Evolutionary conservation across 164 flowering plant genomes (phyloP), one percentile per base, ranked within the genome.

Genomic region (Tetrastigma voinierianum): DNA sequence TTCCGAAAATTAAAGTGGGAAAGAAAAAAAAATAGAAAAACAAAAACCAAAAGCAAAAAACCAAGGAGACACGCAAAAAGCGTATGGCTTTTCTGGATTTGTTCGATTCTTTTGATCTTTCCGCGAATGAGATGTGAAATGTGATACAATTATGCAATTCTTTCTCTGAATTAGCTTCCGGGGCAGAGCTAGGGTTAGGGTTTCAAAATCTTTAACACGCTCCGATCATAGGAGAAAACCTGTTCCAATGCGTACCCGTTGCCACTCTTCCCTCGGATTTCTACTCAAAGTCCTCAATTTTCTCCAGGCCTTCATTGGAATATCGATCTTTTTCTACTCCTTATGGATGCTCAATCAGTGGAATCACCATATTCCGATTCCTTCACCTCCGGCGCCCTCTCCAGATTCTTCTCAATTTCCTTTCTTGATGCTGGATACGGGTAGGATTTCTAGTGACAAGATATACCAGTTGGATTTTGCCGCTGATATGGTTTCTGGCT

Each of bases 321-420:
- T 90, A 0, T 82, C 85, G 10, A 87, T 90, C 24, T 67, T 90
- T 11, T 9, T 89, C 14, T 89, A 89, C 75, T 90, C 92, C 15
- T 61, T 69, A 51, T 90, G 84, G 81, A 82, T 86, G 92, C 83
- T 90, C 58, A 74, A 79, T 67, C 90, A 82, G 19, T 90, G 90
- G 92, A 80, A 78, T 67, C 74, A 78, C 18, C 83, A 68, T 62
- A 21, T 70, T 32, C 77, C 74, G 24, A 14, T 55, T 21, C 46
- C 73, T 52, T 82, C 79, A 2, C 67, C 85, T 20, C 19, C 74
- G 2, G 71, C 86, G 51, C 78, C 79, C 1, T 73, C 86, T 7
- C 76, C 84, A 2, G 74, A 63, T 11, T 59, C 74, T 23, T 40
- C 49, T 4, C 61, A 60, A 9, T 66, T 64, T 61, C 53, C 47